Percentiles rank a stretch among this genome's conserved stretches.
Evolutionary conservation across 257 asterid genomes (phyloP).

Genomic region (Salvia miltiorrhiza): DNA sequence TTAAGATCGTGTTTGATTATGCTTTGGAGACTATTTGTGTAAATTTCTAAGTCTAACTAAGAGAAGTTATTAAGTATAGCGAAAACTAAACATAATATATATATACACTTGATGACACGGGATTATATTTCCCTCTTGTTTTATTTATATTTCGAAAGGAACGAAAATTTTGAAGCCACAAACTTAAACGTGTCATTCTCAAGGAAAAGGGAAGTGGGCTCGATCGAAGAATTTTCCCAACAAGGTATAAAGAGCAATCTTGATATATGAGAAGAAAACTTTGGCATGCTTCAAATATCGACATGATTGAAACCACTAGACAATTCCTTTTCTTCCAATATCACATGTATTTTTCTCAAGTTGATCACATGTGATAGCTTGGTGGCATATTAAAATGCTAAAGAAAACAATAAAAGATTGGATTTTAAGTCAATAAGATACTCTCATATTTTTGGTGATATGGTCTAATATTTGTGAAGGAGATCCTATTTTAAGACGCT

Average conservation of each 20-base stretch:
- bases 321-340: neutral
- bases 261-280: conserved; percentile 22
- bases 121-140: neutral
- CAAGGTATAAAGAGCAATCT: conserved; percentile 16
- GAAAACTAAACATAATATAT: neutral
- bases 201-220: conserved; percentile 17
- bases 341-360: conserved; percentile 1
- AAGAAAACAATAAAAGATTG: neutral
- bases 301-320: conserved; percentile 20
- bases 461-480: conserved; percentile 11
- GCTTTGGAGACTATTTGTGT: too few relatives aligned
- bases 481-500: too few relatives aligned
- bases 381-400: conserved; percentile 7
- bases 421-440: conserved; percentile 29
- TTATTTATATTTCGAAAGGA: neutral
- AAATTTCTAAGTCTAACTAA: too few relatives aligned
- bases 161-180: neutral
- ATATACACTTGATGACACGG: neutral
- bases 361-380: conserved; percentile 10
- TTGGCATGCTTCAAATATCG: conserved; percentile 16
- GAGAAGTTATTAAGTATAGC: neutral
- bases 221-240: conserved; percentile 13
- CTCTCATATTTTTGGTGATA: conserved; percentile 18
- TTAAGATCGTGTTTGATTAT: too few relatives aligned
- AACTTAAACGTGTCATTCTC: neutral